A percentile compares a stretch with the other conserved stretches of the same genome.
phyloP scores from a whole-genome alignment of 1,139 yeast genomes.

The Saccharomycopsis hybrid region DNA sequence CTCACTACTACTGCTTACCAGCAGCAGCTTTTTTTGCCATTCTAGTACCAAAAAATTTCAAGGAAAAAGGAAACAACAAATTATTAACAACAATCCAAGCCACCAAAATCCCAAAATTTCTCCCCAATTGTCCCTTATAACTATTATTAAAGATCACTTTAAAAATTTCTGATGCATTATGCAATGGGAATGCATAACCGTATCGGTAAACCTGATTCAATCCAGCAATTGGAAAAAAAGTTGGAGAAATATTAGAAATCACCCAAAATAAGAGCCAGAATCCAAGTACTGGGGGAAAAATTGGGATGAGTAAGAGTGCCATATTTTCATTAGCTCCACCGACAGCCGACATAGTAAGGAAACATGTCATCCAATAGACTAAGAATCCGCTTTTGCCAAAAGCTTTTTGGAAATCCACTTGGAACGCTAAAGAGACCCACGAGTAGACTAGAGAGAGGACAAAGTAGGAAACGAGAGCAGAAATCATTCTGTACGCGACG shows the following conservation, averaged over 20 bases:
- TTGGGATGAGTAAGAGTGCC: conserved; percentile 40
- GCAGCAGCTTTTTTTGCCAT: conserved; percentile 27
- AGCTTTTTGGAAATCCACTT: conserved; percentile 43
- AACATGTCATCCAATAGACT: conserved; percentile 58
- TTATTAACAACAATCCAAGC: conserved; percentile 54
- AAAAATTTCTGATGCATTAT: conserved; percentile 48
- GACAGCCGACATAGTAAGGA: conserved; percentile 52
- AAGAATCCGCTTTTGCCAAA: conserved; percentile 60
- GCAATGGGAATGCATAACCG: conserved; percentile 64
- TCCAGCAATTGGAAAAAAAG: conserved; percentile 54
- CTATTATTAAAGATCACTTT: conserved; percentile 53
- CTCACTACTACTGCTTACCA: conserved; percentile 2
- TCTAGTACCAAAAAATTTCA: conserved; percentile 29
- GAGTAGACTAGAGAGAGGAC: conserved; percentile 50
- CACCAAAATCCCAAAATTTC: conserved; percentile 50
- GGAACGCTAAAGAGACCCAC: conserved; percentile 54
- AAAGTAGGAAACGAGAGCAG: conserved; percentile 44
- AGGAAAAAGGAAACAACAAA: conserved; percentile 38
- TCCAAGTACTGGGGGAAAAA: conserved; percentile 45
- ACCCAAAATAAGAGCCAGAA: conserved; percentile 62
- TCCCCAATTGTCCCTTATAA: conserved; percentile 50
- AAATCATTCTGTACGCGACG: conserved; percentile 41
- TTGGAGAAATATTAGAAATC: conserved; percentile 51
- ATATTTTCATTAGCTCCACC: conserved; percentile 62
- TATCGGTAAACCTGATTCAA: conserved; percentile 47